phyloP scores from a whole-genome alignment of 2,329 filamentous ascomycete genomes.

The Alternaria ethzedia region DNA sequence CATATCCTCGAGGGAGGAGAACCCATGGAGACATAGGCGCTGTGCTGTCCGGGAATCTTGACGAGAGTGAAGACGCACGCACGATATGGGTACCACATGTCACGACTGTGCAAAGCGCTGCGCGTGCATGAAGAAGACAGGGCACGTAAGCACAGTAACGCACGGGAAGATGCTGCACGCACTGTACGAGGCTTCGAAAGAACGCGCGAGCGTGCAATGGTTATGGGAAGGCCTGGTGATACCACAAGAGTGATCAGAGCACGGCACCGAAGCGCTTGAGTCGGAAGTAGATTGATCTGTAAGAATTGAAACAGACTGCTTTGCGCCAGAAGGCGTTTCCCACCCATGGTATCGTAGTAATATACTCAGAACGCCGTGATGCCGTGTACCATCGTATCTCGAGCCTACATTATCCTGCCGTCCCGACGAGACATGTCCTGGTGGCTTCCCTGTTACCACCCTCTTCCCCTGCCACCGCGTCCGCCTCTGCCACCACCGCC shows the following conservation, averaged over 20 bases:
- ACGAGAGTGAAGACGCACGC: background rate
- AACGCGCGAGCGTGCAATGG: background rate
- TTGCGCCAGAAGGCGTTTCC: slow-evolving; percentile 16
- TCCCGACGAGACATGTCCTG: background rate
- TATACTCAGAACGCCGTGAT: slow-evolving; percentile 26
- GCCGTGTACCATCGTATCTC: background rate
- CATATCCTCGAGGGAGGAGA: slow-evolving; percentile 37
- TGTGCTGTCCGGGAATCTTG: background rate
- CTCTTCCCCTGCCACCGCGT: slow-evolving; percentile 31
- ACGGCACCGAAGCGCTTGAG: background rate
- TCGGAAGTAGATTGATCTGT: slow-evolving; percentile 4
- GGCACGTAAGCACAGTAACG: background rate
- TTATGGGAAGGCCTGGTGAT: background rate
- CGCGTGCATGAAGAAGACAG: background rate
- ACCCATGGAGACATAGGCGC: slow-evolving; percentile 35
- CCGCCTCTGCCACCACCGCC: slow-evolving; percentile 37
- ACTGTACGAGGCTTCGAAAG: background rate
- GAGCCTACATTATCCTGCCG: background rate
- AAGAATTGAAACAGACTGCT: slow-evolving; percentile 10
- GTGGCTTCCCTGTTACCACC: slow-evolving; percentile 21
- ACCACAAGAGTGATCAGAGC: background rate
- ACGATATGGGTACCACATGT: background rate
- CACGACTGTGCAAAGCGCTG: background rate
- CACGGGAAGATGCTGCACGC: background rate
- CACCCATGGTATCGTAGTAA: slow-evolving; percentile 29